Evolutionary conservation across 306 rosid species (phyloP), one percentile per base, ranked within the genome.

Genomic region (Gillenia trifoliata): DNA sequence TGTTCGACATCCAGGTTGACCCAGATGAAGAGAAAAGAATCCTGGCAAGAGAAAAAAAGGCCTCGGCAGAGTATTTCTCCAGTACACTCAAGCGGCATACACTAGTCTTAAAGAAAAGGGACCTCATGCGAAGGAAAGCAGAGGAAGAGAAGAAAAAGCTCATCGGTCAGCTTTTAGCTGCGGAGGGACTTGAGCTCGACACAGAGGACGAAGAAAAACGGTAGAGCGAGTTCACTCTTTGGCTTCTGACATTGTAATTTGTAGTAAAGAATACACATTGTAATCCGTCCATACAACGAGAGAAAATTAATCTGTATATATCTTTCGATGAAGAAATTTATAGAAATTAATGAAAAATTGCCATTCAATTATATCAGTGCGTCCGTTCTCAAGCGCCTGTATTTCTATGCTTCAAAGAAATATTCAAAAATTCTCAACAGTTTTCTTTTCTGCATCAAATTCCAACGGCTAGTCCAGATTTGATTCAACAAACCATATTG

Each of bases 171-270:
- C 96, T 93, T 76, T 87, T 93, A 77, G 98, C 97, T 8, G 90
- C 86, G 28, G 98, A 93, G 79, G 98, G 98, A 63, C 96, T 93
- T 57, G 98, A 93, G 85, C 97, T 93, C 30, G 98, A 89, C 59
- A 49, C 98, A 34, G 94, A 91, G 26, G 90, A 85, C 20, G 96
- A 89, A 47, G 89, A 86, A 22, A 73, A 77, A 33, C 79, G 61
- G 52, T 84, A 85, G 80, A 62, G 66, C 78, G 54, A 74, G 56
- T 45, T 66, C 60, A 25, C 62, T 8, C 19, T 67, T 77, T 38
- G 60, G 57, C 68, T 73, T 79, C 71, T 56, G n/a, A n/a, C n/a
- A n/a, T n/a, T n/a, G n/a, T n/a, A n/a, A n/a, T n/a, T n/a, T n/a
- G 66, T 47, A 83, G 70, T 75, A 75, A 56, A 70, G 62, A 68